Base-by-base conservation (phyloP, 1,139 yeast species). In the Keqinozyma sinolaborantium region DNA sequence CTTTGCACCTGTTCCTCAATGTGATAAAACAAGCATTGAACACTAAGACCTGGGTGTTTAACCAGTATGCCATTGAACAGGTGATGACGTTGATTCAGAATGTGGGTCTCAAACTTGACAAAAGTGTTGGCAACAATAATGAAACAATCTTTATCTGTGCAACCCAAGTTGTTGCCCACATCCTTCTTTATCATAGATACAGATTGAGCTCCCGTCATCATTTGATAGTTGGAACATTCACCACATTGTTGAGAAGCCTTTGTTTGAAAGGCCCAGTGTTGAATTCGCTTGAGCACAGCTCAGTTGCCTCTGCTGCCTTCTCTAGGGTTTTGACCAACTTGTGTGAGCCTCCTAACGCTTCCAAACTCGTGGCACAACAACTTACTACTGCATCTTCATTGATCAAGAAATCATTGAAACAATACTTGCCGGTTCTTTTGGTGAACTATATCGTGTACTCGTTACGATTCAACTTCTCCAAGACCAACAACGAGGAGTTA, bases 181-280 rank as follows among this genome's bases (percentile, higher is more conserved):
- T 83, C 2, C 54, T 88, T 9, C 60, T 85, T 16, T 73, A 74
- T 49, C 94, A 87, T 44, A 71, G 96, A 33, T 76, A 64, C 50
- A 75, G 90, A 46, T 59, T 87, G 20, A 64, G 80, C 0, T 77
- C 83, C 20, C 77, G 97, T 50, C 79, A 84, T 47, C 95, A 87
- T 50, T 48, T 87, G 26, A 44, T 87, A 2, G 61, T 76, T 12
- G 51, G 65, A 4, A 54, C 71, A 0, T 64, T 82, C 33, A 61
- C 70, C 10, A 53, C 72, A 1, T 58, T 81, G 29, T 53, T 87
- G 47, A 68, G 60, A 26, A 56, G 66, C 2, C 48, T 80, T 15
- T 58, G 77, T 1, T 50, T 50, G 16, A 51, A 50, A 28, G 33
- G 42, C 3, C 19, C 32, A 4, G 30, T 32, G 14, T 11, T 26